phyloP scores from a whole-genome alignment of 306 rosid species.

The Vigna radiata region DNA sequence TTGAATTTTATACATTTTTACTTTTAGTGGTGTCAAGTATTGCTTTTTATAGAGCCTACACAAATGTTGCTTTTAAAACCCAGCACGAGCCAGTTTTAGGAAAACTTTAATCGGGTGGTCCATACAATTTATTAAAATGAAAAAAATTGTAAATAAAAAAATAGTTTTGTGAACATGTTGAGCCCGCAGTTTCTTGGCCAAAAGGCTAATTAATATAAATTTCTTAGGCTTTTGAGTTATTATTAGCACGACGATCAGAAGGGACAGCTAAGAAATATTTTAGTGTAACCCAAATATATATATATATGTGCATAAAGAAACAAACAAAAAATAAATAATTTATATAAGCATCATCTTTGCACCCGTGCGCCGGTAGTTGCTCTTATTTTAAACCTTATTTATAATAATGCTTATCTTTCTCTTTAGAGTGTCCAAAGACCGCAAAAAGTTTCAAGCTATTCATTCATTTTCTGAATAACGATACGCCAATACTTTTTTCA shows the following conservation, averaged over 20 bases:
- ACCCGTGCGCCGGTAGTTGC: conserved; percentile 50
- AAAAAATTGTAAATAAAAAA: not conserved
- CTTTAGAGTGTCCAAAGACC: conserved; percentile 24
- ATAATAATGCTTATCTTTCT: conserved; percentile 37
- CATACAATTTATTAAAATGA: not conserved
- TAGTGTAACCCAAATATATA: conserved; percentile 35
- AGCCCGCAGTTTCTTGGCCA: not conserved
- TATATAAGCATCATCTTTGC: conserved; percentile 26
- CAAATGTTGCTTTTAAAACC: conserved; percentile 2
- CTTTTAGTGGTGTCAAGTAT: conserved; percentile 16
- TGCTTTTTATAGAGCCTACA: conserved; percentile 27
- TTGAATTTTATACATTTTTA: not conserved
- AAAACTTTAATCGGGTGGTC: conserved; percentile 34
- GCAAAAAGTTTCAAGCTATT: conserved; percentile 38
- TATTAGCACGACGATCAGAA: conserved; percentile 39
- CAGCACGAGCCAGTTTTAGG: conserved; percentile 26
- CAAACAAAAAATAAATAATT: not conserved
- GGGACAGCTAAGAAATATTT: conserved; percentile 38
- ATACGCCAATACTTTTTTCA: conserved; percentile 42
- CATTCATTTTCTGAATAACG: conserved; percentile 47
- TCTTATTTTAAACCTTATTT: conserved; percentile 21
- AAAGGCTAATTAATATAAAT: conserved; percentile 37
- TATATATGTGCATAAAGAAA: conserved; percentile 17
- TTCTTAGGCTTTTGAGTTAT: conserved; percentile 40
- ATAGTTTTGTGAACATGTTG: not conserved